These are phyloP conservation scores for Aspergillus piperis DNA, from an alignment of 2,329 filamentous ascomycete species.

Conservation along the genomic window DNA sequence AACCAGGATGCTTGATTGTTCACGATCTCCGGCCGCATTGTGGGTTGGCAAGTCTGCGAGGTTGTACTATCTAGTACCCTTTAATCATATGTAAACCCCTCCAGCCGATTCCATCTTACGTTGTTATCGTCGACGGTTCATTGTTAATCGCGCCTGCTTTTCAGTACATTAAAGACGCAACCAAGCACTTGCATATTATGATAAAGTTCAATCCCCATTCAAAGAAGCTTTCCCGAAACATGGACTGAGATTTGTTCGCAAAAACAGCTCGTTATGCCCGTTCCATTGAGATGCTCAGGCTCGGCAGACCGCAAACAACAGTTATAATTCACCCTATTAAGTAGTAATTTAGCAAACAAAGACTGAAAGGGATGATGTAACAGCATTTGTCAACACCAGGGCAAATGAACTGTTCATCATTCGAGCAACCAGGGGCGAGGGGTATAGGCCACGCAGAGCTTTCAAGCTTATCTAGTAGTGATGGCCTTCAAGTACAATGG, in stretches of 20 bases:
- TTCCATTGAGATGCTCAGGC: background rate
- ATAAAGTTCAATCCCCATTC: background rate
- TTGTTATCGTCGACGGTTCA: background rate
- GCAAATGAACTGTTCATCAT: background rate
- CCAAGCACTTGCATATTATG: background rate
- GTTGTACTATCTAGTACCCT: no score
- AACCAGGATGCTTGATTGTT: no score
- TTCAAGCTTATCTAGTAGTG: background rate
- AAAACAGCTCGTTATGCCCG: background rate
- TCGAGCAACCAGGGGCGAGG: background rate
- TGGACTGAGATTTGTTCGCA: background rate
- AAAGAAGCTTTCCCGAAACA: background rate
- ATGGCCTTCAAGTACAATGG: conserved; percentile 45
- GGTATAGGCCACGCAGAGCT: background rate
- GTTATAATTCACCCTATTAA: background rate
- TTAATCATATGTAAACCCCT: background rate
- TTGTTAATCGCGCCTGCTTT: background rate
- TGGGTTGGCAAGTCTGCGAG: no score
- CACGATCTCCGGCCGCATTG: no score
- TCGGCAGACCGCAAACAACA: background rate
- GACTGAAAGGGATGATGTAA: background rate
- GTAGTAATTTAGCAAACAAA: background rate
- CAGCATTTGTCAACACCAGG: background rate
- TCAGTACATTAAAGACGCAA: background rate
- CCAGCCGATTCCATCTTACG: background rate